Evolutionary conservation across 2,329 filamentous ascomycete genomes (phyloP), one percentile per base, ranked within the genome.

Genomic region (Pseudogymnoascus sp.): DNA sequence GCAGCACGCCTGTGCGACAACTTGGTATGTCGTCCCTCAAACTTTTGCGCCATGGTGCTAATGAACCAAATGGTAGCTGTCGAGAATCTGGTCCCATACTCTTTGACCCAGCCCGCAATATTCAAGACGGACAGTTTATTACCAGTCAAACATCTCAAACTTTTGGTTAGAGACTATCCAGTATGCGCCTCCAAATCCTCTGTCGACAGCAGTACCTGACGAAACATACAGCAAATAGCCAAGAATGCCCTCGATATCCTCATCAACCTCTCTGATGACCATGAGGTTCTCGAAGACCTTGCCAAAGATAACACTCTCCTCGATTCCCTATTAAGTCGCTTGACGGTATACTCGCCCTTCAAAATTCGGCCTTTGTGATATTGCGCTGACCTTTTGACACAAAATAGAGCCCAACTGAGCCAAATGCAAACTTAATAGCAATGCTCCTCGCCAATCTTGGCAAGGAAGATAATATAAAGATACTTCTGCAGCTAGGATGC

Each of bases 371-470:
- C 57, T 58, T 39, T 35, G 59, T 37, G 53, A 28, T 25, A 39
- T 36, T 39, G 37, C 58, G 60, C 41, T 60, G 58, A 59, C 41
- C 33, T 53, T 53, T 39, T 63, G 68, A 64, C 69, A 60, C 14
- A 50, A 18, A 30, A 57, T 63, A 90, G 87, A 82, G 84, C 67
- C 78, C 83, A 3, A 84, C 87, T 59, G 93, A 97, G 71, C 81
- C 83, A 30, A 92, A 92, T 70, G 91, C 90, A 59, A 89, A 97
- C 70, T 82, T 94, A 39, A 77, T 95, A 50, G 85, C 91, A 50
- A 97, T 97, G 91, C 82, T 99, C 12, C 81, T 97, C 22, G 91
- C 94, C 72, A 99, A 99, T 71, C 79, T 99, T 60, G 83, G 87
- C 62, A 97, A 97, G 76, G 88, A 83, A 64, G 86, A 93, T 67